Evolutionary conservation across 345 rosid species (phyloP).

Genomic region (Corchorus olitorius): DNA sequence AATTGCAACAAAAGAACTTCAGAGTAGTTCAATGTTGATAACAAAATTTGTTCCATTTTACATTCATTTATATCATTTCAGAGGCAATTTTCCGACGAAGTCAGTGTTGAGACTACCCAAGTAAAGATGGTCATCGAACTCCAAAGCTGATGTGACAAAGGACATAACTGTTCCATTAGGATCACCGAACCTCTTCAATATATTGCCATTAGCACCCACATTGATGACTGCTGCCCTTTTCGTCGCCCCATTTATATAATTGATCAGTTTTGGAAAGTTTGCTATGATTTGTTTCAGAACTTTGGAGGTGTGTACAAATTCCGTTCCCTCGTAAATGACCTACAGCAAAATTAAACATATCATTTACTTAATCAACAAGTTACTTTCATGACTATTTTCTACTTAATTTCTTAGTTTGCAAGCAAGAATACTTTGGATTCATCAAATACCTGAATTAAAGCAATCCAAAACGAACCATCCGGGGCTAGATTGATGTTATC

Average conservation of each 20-base stretch:
- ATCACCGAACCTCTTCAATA: constrained; percentile 43
- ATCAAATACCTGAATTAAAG: constrained; percentile 31
- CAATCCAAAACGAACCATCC: constrained; percentile 64
- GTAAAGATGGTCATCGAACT: constrained; percentile 52
- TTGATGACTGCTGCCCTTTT: constrained; percentile 40
- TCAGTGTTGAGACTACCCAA: constrained; percentile 43
- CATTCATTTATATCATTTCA: constrained; percentile 10
- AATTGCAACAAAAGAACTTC: background rate
- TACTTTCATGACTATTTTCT: no score
- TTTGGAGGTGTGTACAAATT: constrained; percentile 48
- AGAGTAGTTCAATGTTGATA: constrained; percentile 25
- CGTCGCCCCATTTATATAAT: background rate
- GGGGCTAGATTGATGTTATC: constrained; percentile 61
- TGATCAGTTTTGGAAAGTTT: constrained; percentile 26
- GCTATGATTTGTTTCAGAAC: constrained; percentile 38
- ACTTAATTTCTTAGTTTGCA: background rate
- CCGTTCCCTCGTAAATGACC: constrained; percentile 27
- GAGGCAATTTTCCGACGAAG: constrained; percentile 3
- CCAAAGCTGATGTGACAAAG: constrained; percentile 52
- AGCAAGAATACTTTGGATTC: background rate
- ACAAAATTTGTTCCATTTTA: background rate
- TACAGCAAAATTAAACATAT: constrained; percentile 17
- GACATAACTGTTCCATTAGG: constrained; percentile 40
- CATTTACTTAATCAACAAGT: background rate
- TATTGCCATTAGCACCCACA: constrained; percentile 47